Evolutionary conservation across 495 filamentous ascomycete species (phyloP), one percentile per base, ranked within the genome.

Genomic region (Oidiodendron maius): DNA sequence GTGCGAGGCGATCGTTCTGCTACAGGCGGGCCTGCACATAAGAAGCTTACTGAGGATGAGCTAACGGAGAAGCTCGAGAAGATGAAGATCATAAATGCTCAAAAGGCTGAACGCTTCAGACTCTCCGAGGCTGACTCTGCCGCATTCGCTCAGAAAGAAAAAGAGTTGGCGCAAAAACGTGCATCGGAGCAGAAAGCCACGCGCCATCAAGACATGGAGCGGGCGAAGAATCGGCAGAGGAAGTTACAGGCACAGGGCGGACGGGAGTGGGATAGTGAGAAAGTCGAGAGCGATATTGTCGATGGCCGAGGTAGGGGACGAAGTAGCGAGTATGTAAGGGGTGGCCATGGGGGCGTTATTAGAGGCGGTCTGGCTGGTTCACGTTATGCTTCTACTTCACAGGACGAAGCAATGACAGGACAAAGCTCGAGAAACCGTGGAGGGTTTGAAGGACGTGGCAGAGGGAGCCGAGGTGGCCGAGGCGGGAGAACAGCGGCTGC

Each of bases 221-320:
- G 86, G 17, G 86, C 88, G 58, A 75, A 75, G 53, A 91, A 91
- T 52, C 65, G 84, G 26, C 69, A 76, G 58, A 67, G 86, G 45
- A 91, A 91, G 57, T 64, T 91, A 16, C 72, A 79, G 21, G 81
- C 83, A 12, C 62, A 80, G 32, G 71, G 67, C 0, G 84, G 77
- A 2, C 67, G 86, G 35, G 86, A 90, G 61, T 91, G 86, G 86
- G 86, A 91, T 68, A 72, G 74, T 13, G 76, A 82, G 52, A 90
- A 91, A 61, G 74, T 73, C 18, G 83, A 88, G 52, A 77, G 80
- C 15, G 75, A 82, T 59, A 55, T 59, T 46, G 56, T 59, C n/a
- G 59, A 61, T 34, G 45, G 50, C 3, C 56, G 59, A 44, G 67
- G 72, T 2, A 62, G 72, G 28, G 70, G 71, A 1, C 69, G 70